A percentile compares a stretch with the other conserved stretches of the same genome.
Conservation (phyloP, 495 filamentous ascomycete genomes). For the Penicillium angulare region DNA sequence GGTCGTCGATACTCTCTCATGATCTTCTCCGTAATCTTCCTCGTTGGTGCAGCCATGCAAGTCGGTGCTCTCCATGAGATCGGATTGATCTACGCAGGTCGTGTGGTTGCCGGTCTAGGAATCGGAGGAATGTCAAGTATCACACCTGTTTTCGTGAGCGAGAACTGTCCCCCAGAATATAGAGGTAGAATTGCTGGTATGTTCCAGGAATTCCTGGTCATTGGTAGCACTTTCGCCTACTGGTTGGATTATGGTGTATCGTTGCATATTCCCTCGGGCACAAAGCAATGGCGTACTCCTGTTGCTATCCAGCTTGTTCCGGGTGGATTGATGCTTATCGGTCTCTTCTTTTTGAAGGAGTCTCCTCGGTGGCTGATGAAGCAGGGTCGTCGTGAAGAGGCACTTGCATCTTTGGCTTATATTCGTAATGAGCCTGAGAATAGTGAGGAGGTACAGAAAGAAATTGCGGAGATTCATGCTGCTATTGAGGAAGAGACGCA, state of each 20-base stretch:
- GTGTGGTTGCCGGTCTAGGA: slow-evolving; percentile 42
- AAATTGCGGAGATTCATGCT: slow-evolving; percentile 64
- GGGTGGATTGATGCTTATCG: slow-evolving; percentile 46
- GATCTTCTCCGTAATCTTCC: slow-evolving; percentile 55
- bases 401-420: slow-evolving; percentile 40
- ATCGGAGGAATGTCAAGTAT: slow-evolving; percentile 48
- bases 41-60: slow-evolving; percentile 64
- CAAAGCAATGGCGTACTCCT: slow-evolving; percentile 54
- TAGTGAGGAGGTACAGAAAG: slow-evolving; percentile 41
- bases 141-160: slow-evolving; percentile 50
- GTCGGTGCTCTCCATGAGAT: slow-evolving; percentile 40
- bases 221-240: slow-evolving; percentile 32
- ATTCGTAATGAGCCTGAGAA: slow-evolving; percentile 41
- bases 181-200: slow-evolving; percentile 44
- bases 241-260: slow-evolving; percentile 56
- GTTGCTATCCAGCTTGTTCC: slow-evolving; percentile 54
- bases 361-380: slow-evolving; percentile 57
- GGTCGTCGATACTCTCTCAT: slow-evolving; percentile 59
- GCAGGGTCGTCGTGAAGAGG: slow-evolving; percentile 44
- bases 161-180: slow-evolving; percentile 40
- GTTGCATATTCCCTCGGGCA: slow-evolving; percentile 35
- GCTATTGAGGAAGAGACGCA: slow-evolving; percentile 40
- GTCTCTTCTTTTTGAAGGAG: slow-evolving; percentile 52
- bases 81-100: slow-evolving; percentile 40
- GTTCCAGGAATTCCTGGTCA: slow-evolving; percentile 31